These are phyloP conservation scores for Clitoria ternatea DNA, from an alignment of 306 rosid species.

Conservation along the genomic window DNA sequence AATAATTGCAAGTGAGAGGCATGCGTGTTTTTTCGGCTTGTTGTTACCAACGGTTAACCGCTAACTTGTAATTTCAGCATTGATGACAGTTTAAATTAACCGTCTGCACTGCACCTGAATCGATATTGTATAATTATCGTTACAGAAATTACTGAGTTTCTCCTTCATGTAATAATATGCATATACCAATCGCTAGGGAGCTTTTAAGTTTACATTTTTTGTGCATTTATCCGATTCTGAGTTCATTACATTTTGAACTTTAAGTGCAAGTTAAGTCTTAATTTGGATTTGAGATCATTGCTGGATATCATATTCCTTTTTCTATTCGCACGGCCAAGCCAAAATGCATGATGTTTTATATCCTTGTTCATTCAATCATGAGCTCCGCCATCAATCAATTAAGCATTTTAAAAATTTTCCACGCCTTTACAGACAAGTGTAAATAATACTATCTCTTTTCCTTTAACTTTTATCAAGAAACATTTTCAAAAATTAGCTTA, in stretches of 20 bases:
- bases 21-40: too few species aligned
- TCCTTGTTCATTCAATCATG: background rate
- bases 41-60: too few species aligned
- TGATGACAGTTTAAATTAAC: too few species aligned
- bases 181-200: background rate
- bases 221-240: conserved; percentile 9
- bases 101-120: too few species aligned
- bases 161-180: background rate
- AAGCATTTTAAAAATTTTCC: background rate
- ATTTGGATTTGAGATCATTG: background rate
- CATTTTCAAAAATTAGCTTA: too few species aligned
- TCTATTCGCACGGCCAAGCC: too few species aligned
- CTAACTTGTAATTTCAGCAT: too few species aligned
- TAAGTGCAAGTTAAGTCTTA: conserved; percentile 21
- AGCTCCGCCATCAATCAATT: background rate
- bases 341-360: too few species aligned
- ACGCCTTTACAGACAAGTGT: background rate
- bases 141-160: background rate
- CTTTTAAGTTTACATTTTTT: background rate
- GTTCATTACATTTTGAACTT: background rate
- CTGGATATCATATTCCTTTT: background rate
- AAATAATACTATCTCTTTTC: too few species aligned
- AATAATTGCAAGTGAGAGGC: too few species aligned
- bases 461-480: too few species aligned
- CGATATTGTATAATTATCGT: background rate